Conservation (phyloP, 805 yeast species). For the Metschnikowia santaceciliae region DNA sequence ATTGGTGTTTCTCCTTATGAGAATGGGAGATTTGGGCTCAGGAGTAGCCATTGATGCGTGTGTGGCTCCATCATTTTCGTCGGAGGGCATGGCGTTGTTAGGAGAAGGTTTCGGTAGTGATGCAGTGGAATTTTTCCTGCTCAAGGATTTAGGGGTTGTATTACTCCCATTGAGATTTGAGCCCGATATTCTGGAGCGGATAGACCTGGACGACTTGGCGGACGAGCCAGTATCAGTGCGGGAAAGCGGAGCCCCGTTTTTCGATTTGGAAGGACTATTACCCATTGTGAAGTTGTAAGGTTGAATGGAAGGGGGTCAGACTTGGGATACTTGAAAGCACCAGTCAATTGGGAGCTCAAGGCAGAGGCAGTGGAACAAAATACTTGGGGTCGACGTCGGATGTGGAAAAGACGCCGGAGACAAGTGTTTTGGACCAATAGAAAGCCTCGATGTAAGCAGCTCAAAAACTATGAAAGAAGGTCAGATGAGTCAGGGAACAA, state of each 20-base stretch:
- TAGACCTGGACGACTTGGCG: constrained; percentile 45
- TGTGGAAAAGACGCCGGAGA: neutral
- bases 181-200: constrained; percentile 33
- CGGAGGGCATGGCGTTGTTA: constrained; percentile 17
- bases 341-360: neutral
- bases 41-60: constrained; percentile 49
- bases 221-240: constrained; percentile 54
- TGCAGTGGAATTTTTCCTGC: constrained; percentile 28
- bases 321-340: neutral
- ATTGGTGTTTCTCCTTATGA: constrained; percentile 50
- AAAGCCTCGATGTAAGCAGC: neutral
- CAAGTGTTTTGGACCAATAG: neutral
- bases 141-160: constrained; percentile 28
- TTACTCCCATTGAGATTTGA: constrained; percentile 19
- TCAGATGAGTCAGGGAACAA: neutral
- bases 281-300: constrained; percentile 37
- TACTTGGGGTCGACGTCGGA: neutral
- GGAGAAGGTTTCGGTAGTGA: constrained; percentile 16
- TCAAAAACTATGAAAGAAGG: neutral
- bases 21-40: constrained; percentile 71
- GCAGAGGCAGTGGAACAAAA: neutral
- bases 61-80: constrained; percentile 9
- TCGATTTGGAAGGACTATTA: constrained; percentile 46
- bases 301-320: neutral
- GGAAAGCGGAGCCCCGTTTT: constrained; percentile 43